Percentiles rank a stretch among this genome's conserved stretches.
Evolutionary conservation across 2,329 filamentous ascomycete species (phyloP).

Genomic region (Aspergillus brasiliensis): DNA sequence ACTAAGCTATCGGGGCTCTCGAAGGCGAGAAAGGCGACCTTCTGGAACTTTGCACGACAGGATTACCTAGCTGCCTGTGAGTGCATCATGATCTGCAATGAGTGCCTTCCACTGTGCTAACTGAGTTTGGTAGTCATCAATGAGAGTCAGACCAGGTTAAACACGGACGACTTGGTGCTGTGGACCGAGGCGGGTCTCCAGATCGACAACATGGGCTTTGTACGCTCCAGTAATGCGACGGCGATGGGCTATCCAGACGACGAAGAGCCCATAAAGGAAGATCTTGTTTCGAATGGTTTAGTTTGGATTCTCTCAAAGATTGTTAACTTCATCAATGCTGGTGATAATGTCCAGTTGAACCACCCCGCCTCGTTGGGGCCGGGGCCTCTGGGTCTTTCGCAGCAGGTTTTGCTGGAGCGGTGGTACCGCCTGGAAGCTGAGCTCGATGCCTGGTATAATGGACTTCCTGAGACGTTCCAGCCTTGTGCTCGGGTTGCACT

Average conservation of each 20-base stretch:
- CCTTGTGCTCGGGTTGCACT: conserved; percentile 56
- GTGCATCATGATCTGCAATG: conserved; percentile 15
- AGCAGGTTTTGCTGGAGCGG: conserved; percentile 50
- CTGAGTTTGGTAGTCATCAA: conserved; percentile 50
- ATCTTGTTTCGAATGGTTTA: conserved; percentile 64
- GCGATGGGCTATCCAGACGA: conserved; percentile 35
- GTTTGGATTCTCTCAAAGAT: conserved; percentile 69
- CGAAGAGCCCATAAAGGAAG: conserved; percentile 59
- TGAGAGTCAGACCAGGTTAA: conserved; percentile 61
- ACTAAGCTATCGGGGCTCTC: conserved; percentile 48
- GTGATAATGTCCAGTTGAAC: conserved; percentile 50
- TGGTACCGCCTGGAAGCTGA: conserved; percentile 57
- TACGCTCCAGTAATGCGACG: conserved; percentile 45
- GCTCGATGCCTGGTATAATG: conserved; percentile 61
- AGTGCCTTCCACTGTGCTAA: background rate
- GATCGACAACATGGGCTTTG: conserved; percentile 57
- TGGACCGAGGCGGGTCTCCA: conserved; percentile 67
- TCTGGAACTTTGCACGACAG: conserved; percentile 69
- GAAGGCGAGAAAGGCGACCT: conserved; percentile 60
- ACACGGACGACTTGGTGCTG: conserved; percentile 62
- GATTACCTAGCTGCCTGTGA: conserved; percentile 66
- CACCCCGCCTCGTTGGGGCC: conserved; percentile 28
- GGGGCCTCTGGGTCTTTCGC: conserved; percentile 38
- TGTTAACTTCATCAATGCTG: conserved; percentile 64
- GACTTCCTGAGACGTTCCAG: conserved; percentile 61